Conservation (phyloP, 352 stramenopile genomes). For the Pythium oligandrum region DNA sequence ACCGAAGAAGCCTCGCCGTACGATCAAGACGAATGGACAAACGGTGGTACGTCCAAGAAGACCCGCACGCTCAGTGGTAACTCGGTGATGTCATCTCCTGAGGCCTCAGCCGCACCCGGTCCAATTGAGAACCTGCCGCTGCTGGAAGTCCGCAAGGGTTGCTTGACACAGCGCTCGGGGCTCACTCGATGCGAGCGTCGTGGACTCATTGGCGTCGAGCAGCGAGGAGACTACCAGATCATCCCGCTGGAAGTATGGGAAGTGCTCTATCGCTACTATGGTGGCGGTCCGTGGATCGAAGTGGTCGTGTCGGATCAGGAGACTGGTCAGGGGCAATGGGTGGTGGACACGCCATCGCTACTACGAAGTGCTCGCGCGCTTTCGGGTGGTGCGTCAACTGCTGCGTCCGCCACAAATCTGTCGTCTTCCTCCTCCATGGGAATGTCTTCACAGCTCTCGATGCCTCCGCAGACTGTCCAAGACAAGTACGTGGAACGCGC, state of each 20-base stretch:
- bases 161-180: slow-evolving; percentile 36
- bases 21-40: slow-evolving; percentile 8
- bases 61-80: slow-evolving; percentile 8
- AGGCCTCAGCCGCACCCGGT: slow-evolving; percentile 19
- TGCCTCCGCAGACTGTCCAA: slow-evolving; percentile 10
- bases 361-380: slow-evolving; percentile 9
- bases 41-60: neutral
- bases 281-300: slow-evolving; percentile 56
- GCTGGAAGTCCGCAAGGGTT: slow-evolving; percentile 45
- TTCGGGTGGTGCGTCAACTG: neutral
- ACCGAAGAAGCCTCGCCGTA: slow-evolving; percentile 18
- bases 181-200: slow-evolving; percentile 23
- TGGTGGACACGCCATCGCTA: slow-evolving; percentile 14
- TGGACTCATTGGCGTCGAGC: neutral
- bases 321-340: slow-evolving; percentile 15
- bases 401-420: neutral
- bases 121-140: slow-evolving; percentile 63
- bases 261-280: slow-evolving; percentile 63
- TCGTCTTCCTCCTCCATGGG: neutral
- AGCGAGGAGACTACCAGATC: slow-evolving; percentile 48
- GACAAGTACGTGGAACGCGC: slow-evolving; percentile 39
- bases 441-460: neutral
- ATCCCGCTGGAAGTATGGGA: slow-evolving; percentile 67
- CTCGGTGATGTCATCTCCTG: slow-evolving; percentile 1
- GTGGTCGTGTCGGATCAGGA: slow-evolving; percentile 27